Evolutionary conservation across 257 asterid genomes (phyloP), one percentile per base, ranked within the genome.

Genomic region (Solanum lycopersicoides): DNA sequence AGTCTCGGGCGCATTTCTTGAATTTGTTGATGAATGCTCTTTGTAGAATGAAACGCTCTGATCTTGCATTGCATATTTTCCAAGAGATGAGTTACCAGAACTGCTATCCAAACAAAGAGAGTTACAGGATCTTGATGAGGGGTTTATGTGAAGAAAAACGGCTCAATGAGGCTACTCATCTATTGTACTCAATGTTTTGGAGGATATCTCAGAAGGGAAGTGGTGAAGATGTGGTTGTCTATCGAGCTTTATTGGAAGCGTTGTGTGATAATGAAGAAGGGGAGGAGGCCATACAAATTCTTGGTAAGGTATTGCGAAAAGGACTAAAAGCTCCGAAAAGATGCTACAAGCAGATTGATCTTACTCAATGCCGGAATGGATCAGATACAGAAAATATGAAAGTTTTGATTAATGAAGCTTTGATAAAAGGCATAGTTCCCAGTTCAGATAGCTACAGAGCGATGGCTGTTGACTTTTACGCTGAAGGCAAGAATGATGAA

Each of bases 111-210:
- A 92, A 93, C 86, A 93, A 94, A 89, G 95, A 94, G 89, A 92
- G 98, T 25, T 95, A 94, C 75, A 90, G 87, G 92, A 92, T 89
- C 90, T 88, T 95, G 87, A 97, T 97, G 99, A 93, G 87, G 91
- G 98, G 99, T 69, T 94, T 97, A 88, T 97, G 99, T 83, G 90
- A 87, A 82, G 99, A 95, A 71, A 90, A 93, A 50, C 90, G 93
- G 89, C 91, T 93, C 72, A 90, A 90, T 7, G 98, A 97, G 90
- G 99, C 98, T 23, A 95, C 94, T 65, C 96, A 95, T 90, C 90
- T 97, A 90, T 89, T 97, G 88, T 89, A 94, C 89, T 92, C 93
- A 11, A 95, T 97, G 98, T 93, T 95, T 85, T 94, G 98, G 98
- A 94, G 95, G 91, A 90, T 93, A 89, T 95, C 99, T 87, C 93